Percentiles rank a stretch among this genome's conserved stretches.
Evolutionary conservation across 345 rosid species (phyloP).

Genomic region (Citrus sp.): DNA sequence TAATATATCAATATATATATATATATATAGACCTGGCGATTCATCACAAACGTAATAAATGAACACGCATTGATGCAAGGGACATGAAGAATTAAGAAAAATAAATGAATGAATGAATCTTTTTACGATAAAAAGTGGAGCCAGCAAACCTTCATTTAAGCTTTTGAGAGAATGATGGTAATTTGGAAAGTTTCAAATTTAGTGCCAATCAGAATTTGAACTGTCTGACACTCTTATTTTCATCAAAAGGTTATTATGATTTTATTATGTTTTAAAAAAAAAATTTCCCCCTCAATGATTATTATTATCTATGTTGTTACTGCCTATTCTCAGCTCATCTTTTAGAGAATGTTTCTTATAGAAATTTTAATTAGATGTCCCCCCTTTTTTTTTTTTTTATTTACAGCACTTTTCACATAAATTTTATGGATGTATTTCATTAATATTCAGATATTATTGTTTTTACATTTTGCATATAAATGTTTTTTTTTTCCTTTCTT

Average conservation of each 20-base stretch:
- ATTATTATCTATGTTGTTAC: not conserved
- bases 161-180: constrained; percentile 3
- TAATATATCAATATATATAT: no score
- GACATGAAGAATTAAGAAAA: not conserved
- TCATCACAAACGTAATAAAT: not conserved
- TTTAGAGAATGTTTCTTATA: not conserved
- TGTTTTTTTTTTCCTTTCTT: not conserved
- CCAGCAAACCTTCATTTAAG: constrained; percentile 1
- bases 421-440: not conserved
- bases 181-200: constrained; percentile 12
- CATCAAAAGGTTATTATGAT: not conserved
- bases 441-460: no score
- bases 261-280: not conserved
- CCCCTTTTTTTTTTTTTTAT: no score
- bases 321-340: not conserved
- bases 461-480: not conserved
- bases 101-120: not conserved
- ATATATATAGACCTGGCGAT: no score
- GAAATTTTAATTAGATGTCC: not conserved
- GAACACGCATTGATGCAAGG: not conserved
- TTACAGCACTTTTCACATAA: not conserved
- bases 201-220: not conserved
- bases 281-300: not conserved
- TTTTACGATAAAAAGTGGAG: constrained; percentile 8
- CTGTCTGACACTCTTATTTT: not conserved